Conservation (phyloP, 2,329 filamentous ascomycete species). For the Pyrenophora seminiperda region DNA sequence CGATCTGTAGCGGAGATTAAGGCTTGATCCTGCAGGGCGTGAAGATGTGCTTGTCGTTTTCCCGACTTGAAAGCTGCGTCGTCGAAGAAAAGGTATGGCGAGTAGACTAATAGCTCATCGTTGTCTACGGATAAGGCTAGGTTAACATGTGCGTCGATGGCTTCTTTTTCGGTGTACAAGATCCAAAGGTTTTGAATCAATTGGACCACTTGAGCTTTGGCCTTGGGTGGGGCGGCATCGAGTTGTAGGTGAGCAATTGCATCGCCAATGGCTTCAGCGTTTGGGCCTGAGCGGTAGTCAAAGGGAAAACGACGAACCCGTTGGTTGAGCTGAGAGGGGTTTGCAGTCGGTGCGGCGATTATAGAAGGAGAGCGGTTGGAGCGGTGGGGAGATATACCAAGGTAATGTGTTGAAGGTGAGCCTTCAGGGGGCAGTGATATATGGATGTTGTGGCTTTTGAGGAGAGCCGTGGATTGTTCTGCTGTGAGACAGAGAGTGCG, state of each 20-base stretch:
- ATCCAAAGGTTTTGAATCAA: slow-evolving; percentile 61
- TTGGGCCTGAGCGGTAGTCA: slow-evolving; percentile 58
- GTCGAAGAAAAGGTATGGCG: slow-evolving; percentile 68
- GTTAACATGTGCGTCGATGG: slow-evolving; percentile 62
- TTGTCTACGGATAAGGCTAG: slow-evolving; percentile 49
- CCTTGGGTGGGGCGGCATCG: slow-evolving; percentile 50
- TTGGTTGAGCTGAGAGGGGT: slow-evolving; percentile 50
- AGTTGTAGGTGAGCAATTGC: slow-evolving; percentile 61
- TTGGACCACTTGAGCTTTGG: slow-evolving; percentile 52
- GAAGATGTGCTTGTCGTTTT: slow-evolving; percentile 65
- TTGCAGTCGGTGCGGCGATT: slow-evolving; percentile 60
- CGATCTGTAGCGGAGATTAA: slow-evolving; percentile 62
- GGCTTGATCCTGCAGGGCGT: slow-evolving; percentile 59
- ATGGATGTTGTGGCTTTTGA: slow-evolving; percentile 58
- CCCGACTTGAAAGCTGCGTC: slow-evolving; percentile 69
- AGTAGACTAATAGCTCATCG: slow-evolving; percentile 57
- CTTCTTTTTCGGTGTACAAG: slow-evolving; percentile 69
- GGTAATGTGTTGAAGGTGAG: slow-evolving; percentile 51
- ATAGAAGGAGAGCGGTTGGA: slow-evolving; percentile 67
- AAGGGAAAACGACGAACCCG: slow-evolving; percentile 65
- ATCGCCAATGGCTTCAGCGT: slow-evolving; percentile 47
- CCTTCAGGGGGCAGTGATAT: slow-evolving; percentile 48
- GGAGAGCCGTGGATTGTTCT: slow-evolving; percentile 60
- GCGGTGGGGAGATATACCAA: slow-evolving; percentile 71
- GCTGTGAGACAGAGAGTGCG: slow-evolving; percentile 63